Evolutionary conservation across 202 grass and related monocot genomes (phyloP).

Genomic region (Thinopyrum obtusiflorum): DNA sequence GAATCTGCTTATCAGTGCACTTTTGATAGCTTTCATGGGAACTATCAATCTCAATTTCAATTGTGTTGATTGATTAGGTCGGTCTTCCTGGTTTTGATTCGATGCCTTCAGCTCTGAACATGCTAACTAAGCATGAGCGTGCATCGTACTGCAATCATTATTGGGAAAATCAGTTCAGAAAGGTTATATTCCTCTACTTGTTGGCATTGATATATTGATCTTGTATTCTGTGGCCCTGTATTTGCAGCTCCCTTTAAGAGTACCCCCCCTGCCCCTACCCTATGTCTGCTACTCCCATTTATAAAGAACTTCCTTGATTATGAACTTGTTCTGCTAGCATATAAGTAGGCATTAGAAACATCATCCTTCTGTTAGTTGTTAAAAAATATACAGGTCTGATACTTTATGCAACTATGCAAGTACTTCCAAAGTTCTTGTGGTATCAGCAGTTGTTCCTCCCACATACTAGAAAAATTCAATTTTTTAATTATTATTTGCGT

Average conservation of each 20-base stretch:
- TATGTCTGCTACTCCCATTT: not conserved
- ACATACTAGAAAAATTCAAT: constrained; percentile 12
- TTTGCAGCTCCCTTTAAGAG: not conserved
- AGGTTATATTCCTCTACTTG: constrained; percentile 58
- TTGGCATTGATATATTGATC: constrained; percentile 24
- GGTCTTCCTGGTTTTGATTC: constrained; percentile 99
- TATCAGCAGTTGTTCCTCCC: not conserved
- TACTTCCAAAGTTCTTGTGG: not conserved
- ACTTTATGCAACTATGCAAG: too few species aligned
- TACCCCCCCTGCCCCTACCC: not conserved
- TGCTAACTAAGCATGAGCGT: constrained; percentile 89
- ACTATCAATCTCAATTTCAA: constrained; percentile 12
- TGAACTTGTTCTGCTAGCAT: not conserved
- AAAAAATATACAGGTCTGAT: too few species aligned
- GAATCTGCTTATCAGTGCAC: not conserved
- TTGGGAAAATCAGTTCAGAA: constrained; percentile 99
- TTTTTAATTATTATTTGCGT: not conserved
- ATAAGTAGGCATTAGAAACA: not conserved
- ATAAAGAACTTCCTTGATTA: not conserved
- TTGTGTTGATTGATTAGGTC: constrained; percentile 56
- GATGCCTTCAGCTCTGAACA: constrained; percentile 93
- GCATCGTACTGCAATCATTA: constrained; percentile 96
- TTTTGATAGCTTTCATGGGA: constrained; percentile 16
- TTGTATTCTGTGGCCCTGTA: not conserved
- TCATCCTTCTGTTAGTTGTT: constrained; percentile 3